phyloP scores from a whole-genome alignment of 371 early-diverging fungal genomes.

The Syncephalastrum monosporum region DNA sequence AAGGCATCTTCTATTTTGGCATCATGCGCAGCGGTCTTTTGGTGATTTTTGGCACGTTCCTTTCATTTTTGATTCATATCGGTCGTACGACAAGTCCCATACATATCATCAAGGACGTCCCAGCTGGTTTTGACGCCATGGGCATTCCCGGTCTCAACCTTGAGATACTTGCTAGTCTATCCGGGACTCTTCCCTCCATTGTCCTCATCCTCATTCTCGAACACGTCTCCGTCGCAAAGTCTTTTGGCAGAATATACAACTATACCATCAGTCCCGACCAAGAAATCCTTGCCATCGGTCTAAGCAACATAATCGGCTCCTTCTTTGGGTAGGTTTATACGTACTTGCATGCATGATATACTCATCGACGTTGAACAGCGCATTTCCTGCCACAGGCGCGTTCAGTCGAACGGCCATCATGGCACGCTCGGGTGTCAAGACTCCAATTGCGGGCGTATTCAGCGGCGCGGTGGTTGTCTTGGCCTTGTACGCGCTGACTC shows the following conservation, averaged over 20 bases:
- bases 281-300: conserved; percentile 84
- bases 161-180: conserved; percentile 36
- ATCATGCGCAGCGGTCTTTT: conserved; percentile 37
- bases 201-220: conserved; percentile 71
- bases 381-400: conserved; percentile 85
- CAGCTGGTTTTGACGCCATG: conserved; percentile 59
- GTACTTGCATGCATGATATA: neutral
- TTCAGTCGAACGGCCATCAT: conserved; percentile 89
- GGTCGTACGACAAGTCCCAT: conserved; percentile 18
- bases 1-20: conserved; percentile 34
- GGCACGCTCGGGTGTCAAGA: conserved; percentile 73
- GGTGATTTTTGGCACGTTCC: conserved; percentile 27
- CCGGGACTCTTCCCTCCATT: conserved; percentile 53
- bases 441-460: conserved; percentile 79
- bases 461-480: conserved; percentile 73
- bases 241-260: conserved; percentile 70
- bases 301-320: conserved; percentile 74
- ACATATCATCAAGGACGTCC: conserved; percentile 60
- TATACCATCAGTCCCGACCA: conserved; percentile 64
- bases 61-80: conserved; percentile 25
- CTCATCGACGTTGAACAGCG: conserved; percentile 35
- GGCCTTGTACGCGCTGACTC: conserved; percentile 78
- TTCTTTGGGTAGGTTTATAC: conserved; percentile 64
- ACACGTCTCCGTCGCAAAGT: conserved; percentile 76
- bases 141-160: conserved; percentile 42